Percentiles rank a stretch among this genome's conserved stretches.
Conservation (phyloP, 1,284 basidiomycete species). For the Austroboletus niveus region DNA sequence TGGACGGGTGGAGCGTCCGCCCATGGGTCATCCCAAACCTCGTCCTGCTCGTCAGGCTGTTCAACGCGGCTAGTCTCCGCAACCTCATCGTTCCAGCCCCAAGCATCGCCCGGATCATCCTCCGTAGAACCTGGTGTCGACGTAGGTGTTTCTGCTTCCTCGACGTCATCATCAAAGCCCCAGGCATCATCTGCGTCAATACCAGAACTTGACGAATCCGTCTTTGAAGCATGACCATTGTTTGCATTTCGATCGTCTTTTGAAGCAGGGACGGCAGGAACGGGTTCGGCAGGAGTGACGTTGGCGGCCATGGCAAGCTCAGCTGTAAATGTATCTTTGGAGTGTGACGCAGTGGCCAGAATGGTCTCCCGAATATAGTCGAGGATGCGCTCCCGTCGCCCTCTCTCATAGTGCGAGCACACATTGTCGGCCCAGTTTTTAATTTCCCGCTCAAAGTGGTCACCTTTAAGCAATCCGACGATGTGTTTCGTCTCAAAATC, state of each 20-base stretch:
- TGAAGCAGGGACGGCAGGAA: neutral
- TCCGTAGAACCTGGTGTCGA: slow-evolving; percentile 11
- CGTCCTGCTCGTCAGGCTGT: slow-evolving; percentile 31
- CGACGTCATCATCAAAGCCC: slow-evolving; percentile 57
- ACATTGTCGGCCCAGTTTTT: slow-evolving; percentile 62
- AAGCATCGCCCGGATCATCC: slow-evolving; percentile 50
- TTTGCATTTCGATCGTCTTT: slow-evolving; percentile 6
- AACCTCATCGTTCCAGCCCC: slow-evolving; percentile 62
- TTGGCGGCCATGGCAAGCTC: slow-evolving; percentile 27
- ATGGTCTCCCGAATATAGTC: slow-evolving; percentile 53
- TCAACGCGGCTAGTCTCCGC: slow-evolving; percentile 11
- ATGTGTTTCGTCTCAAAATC: slow-evolving; percentile 60
- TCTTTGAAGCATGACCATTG: slow-evolving; percentile 9
- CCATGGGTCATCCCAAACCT: slow-evolving; percentile 64
- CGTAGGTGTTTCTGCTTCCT: slow-evolving; percentile 12
- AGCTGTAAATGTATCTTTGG: slow-evolving; percentile 35
- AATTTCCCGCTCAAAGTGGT: slow-evolving; percentile 49
- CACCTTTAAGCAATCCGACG: slow-evolving; percentile 49
- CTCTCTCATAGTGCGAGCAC: slow-evolving; percentile 70
- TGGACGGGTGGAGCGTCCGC: slow-evolving; percentile 35
- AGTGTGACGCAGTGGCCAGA: slow-evolving; percentile 29
- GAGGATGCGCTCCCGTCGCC: slow-evolving; percentile 62
- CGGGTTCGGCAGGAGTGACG: neutral
- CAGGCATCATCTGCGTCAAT: slow-evolving; percentile 41
- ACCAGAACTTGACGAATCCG: slow-evolving; percentile 22